Percentiles rank a stretch among this genome's conserved stretches.
These are phyloP conservation scores for Coffea canephora DNA, from an alignment of 257 asterid species.

Conservation along the genomic window DNA sequence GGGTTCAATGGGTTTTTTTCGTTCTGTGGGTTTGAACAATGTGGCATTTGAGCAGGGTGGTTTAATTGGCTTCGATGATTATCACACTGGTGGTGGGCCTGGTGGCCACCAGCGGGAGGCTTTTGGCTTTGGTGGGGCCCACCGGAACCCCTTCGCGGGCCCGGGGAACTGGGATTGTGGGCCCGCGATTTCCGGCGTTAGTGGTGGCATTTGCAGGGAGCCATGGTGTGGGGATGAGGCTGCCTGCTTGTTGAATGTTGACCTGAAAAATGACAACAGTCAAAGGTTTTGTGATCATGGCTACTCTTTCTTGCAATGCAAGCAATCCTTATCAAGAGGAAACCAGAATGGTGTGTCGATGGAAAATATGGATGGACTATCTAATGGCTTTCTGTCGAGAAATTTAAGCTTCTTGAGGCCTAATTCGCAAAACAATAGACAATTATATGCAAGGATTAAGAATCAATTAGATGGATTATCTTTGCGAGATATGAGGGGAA, in stretches of 20 bases:
- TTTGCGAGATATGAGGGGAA: constrained; percentile 40
- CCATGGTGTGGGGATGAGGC: constrained; percentile 1
- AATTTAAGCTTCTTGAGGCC: background rate
- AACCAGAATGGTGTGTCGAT: constrained; percentile 13
- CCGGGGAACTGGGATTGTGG: constrained; percentile 20
- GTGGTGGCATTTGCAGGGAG: constrained; percentile 8
- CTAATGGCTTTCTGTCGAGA: background rate
- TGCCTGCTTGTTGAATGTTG: constrained; percentile 1
- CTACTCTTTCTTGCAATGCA: constrained; percentile 59
- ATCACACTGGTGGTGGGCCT: constrained; percentile 2
- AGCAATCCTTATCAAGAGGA: constrained; percentile 28
- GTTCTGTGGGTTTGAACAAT: constrained; percentile 18
- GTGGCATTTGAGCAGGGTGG: constrained; percentile 5
- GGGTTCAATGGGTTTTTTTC: background rate
- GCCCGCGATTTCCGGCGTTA: background rate
- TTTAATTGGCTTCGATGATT: background rate
- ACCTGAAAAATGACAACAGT: background rate
- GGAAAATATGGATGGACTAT: background rate
- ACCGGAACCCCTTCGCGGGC: constrained; percentile 44
- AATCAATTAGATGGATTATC: constrained; percentile 15
- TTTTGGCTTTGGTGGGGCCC: constrained; percentile 40
- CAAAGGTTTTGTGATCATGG: constrained; percentile 14
- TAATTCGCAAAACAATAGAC: constrained; percentile 13
- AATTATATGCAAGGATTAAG: constrained; percentile 1
- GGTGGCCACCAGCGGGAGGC: constrained; percentile 1